phyloP scores from a whole-genome alignment of 148 eudicot species.

The Nepenthes mirabilis region DNA sequence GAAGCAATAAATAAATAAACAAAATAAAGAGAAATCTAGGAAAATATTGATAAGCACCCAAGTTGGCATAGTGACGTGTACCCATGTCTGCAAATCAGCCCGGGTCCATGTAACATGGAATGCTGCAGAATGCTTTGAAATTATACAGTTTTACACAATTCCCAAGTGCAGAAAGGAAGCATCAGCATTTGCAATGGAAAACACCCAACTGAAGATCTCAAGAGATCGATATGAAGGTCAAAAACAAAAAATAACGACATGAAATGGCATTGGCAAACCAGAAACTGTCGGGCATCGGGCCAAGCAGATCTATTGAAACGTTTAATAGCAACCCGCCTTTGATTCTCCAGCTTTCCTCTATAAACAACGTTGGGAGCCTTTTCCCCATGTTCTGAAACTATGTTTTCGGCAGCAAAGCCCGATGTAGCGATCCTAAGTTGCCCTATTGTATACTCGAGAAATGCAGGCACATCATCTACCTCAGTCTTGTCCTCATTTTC shows the following conservation, averaged over 20 bases:
- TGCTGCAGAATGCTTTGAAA: too few species aligned
- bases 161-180: too few species aligned
- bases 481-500: slow-evolving; percentile 54
- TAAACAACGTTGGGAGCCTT: slow-evolving; percentile 18
- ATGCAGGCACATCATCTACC: slow-evolving; percentile 30
- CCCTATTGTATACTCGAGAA: slow-evolving; percentile 61
- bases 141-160: too few species aligned
- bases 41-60: too few species aligned
- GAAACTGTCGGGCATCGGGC: slow-evolving; percentile 83
- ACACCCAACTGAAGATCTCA: too few species aligned
- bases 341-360: slow-evolving; percentile 82
- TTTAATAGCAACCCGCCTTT: slow-evolving; percentile 75
- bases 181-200: too few species aligned
- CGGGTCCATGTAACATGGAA: too few species aligned
- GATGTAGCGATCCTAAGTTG: slow-evolving; percentile 78
- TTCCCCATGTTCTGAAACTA: slow-evolving; percentile 97
- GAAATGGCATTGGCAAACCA: slow-evolving; percentile 30
- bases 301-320: slow-evolving; percentile 93
- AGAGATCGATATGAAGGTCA: too few species aligned
- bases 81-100: too few species aligned
- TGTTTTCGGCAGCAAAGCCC: slow-evolving; percentile 85
- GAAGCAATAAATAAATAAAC: too few species aligned
- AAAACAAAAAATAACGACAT: neutral
- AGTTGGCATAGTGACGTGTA: too few species aligned
- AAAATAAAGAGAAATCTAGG: too few species aligned